phyloP scores from a whole-genome alignment of 345 rosid species.

The Microthlaspi erraticum region DNA sequence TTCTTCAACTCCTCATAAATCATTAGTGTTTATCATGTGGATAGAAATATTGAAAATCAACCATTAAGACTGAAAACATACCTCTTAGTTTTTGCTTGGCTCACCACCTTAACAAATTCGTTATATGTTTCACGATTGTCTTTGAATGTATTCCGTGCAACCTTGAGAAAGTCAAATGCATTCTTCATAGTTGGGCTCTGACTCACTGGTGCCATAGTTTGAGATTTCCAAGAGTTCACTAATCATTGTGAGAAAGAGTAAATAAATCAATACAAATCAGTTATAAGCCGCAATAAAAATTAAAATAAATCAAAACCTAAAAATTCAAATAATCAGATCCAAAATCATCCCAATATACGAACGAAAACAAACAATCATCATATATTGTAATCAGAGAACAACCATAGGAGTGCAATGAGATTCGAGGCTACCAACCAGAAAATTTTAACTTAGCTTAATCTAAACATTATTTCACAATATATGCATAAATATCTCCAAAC shows the following conservation, averaged over 20 bases:
- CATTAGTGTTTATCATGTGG: background rate
- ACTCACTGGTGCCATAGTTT: background rate
- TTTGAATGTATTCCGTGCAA: background rate
- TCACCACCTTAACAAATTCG: background rate
- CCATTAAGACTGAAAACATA: background rate
- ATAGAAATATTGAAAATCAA: background rate
- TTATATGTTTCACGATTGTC: background rate
- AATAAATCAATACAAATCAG: background rate
- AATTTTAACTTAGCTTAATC: background rate
- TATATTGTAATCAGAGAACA: background rate
- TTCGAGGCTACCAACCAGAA: background rate
- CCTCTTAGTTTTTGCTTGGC: background rate
- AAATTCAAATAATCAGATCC: background rate
- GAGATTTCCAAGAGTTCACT: background rate
- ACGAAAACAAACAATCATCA: background rate
- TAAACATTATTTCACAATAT: conserved; percentile 1
- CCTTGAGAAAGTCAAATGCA: background rate
- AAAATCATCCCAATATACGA: background rate
- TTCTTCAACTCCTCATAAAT: background rate
- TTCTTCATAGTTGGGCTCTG: background rate
- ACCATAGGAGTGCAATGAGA: background rate
- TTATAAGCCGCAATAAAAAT: background rate
- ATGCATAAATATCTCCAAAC: background rate
- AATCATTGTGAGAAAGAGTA: background rate
- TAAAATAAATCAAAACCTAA: background rate